Percentiles rank a stretch among this genome's conserved stretches.
Evolutionary conservation across 1,284 basidiomycete genomes (phyloP).

Genomic region (Chalciporus sp.): DNA sequence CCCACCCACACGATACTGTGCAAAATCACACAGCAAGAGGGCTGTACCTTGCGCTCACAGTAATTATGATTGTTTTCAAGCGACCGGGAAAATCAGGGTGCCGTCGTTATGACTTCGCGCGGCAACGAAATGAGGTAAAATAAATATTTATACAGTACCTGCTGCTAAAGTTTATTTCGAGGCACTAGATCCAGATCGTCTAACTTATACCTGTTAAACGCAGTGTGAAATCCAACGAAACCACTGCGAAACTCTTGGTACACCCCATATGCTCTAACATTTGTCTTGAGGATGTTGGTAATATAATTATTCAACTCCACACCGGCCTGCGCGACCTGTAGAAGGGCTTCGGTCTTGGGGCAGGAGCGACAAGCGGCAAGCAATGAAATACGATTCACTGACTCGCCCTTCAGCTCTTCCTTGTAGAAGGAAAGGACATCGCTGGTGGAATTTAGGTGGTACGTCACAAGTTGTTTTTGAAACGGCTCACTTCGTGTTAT

Average conservation of each 20-base stretch:
- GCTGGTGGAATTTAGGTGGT: slow-evolving; percentile 16
- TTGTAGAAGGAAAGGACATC: slow-evolving; percentile 26
- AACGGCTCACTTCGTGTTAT: slow-evolving; percentile 29
- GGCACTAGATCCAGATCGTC: slow-evolving; percentile 14
- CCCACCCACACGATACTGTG: too few relatives aligned
- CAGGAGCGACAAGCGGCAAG: slow-evolving; percentile 19
- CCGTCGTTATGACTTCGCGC: too few relatives aligned
- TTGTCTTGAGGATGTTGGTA: slow-evolving; percentile 8
- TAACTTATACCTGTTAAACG: slow-evolving; percentile 16
- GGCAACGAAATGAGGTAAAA: too few relatives aligned
- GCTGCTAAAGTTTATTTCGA: too few relatives aligned
- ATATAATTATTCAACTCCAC: slow-evolving; percentile 11
- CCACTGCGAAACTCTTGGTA: slow-evolving; percentile 24
- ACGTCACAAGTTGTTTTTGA: not conserved
- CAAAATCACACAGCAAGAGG: too few relatives aligned
- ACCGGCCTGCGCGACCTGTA: slow-evolving; percentile 21
- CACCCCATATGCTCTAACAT: slow-evolving; percentile 16
- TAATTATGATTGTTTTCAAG: too few relatives aligned
- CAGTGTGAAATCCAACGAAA: slow-evolving; percentile 29
- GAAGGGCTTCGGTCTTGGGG: slow-evolving; percentile 24
- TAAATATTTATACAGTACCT: too few relatives aligned
- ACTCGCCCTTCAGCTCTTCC: slow-evolving; percentile 28
- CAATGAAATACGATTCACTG: slow-evolving; percentile 33
- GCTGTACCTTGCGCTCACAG: too few relatives aligned
- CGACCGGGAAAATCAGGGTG: too few relatives aligned